phyloP scores from a whole-genome alignment of 2,329 filamentous ascomycete species.

The Pezicula neosporulosa region DNA sequence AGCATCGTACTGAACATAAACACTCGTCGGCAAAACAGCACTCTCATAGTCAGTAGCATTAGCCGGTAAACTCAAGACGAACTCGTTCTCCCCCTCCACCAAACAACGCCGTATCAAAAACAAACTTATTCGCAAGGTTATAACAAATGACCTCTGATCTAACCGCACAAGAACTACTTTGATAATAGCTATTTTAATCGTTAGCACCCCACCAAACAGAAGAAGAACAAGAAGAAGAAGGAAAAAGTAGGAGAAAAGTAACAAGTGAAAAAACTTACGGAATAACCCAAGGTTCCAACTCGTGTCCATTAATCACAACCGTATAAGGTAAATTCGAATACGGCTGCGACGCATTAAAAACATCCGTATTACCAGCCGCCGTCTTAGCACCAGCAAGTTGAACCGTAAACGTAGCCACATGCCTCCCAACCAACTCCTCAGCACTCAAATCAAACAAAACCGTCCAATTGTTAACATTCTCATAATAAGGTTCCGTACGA shows the following conservation, averaged over 20 bases:
- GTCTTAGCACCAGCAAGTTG: conserved; percentile 62
- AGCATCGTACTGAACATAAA: conserved; percentile 66
- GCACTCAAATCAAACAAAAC: conserved; percentile 46
- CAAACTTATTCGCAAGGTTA: conserved; percentile 56
- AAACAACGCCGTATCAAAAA: conserved; percentile 47
- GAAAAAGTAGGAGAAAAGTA: background rate
- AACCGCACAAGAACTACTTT: conserved; percentile 57
- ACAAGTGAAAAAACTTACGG: conserved; percentile 39
- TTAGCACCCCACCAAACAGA: conserved; percentile 3
- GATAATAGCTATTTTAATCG: conserved; percentile 39
- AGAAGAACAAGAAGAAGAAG: background rate
- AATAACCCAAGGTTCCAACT: conserved; percentile 51
- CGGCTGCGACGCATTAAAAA: conserved; percentile 49
- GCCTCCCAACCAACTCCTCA: conserved; percentile 37
- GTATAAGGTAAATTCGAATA: conserved; percentile 50
- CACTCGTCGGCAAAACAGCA: conserved; percentile 48
- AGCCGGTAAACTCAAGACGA: conserved; percentile 55
- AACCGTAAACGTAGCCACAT: conserved; percentile 54
- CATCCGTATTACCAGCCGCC: conserved; percentile 58
- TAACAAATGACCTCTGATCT: conserved; percentile 59
- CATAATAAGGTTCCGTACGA: conserved; percentile 38
- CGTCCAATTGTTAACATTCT: conserved; percentile 57
- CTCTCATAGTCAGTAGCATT: conserved; percentile 57
- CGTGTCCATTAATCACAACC: conserved; percentile 41
- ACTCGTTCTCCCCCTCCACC: conserved; percentile 48